Evolutionary conservation across 1,139 yeast genomes (phyloP), one percentile per base, ranked within the genome.

Genomic region (Debaryomyces udenii): DNA sequence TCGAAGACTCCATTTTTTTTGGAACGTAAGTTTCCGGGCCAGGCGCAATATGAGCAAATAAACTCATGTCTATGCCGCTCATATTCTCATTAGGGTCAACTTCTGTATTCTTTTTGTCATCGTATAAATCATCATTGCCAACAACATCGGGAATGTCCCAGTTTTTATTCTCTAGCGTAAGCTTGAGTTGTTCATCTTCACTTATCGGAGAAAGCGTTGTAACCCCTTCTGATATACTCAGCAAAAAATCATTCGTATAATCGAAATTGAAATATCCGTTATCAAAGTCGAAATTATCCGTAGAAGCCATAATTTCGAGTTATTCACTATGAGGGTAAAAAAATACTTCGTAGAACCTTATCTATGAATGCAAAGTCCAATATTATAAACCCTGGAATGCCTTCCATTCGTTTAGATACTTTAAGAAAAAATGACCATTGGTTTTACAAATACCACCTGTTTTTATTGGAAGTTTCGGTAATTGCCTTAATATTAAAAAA

Each of bases 201-300:
- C 41, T 39, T 22, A 43, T 35, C 39, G 58, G 54, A 11, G 50
- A 44, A 4, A 58, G 56, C 33, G 55, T 50, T 14, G 50, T 42
- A 26, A 57, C 42, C 1, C 63, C 53, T 3, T 65, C 67, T 18
- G 68, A 60, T 16, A 69, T 59, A 33, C 59, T 56, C 40, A 57
- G 64, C 39, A 69, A 55, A 41, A 69, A 68, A 41, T 52, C 61
- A 45, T 69, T 72, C 22, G 74, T 60, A 31, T 61, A 53, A 26
- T 64, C 70, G 50, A 69, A 69, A 44, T 67, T 67, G 46, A 61
- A 59, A 31, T 49, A 52, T 3, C 47, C 52, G 33, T 48, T 41
- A 17, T 49, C 46, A 40, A 47, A 45, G 34, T 46, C 53, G 30
- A 49, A 53, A 37, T 46, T 52, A 26, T 54, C 57, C 13, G 58